A percentile compares a stretch with the other conserved stretches of the same genome.
phyloP scores from a whole-genome alignment of 2,329 filamentous ascomycete species.

The Metarhizium rileyi region DNA sequence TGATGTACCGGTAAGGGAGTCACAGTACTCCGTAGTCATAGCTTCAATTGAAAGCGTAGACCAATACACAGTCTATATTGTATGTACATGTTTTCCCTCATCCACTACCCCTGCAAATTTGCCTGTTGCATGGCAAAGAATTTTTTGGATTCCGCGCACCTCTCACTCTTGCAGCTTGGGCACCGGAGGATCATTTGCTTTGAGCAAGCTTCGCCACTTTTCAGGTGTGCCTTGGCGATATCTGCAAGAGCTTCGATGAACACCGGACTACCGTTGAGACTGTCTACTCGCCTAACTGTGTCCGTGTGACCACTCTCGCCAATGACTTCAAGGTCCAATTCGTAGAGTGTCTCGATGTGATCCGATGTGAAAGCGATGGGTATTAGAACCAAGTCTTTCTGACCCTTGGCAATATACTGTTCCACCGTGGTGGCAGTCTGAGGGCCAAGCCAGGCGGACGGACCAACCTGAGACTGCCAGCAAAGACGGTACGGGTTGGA shows the following conservation, averaged over 20 bases:
- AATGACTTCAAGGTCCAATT: constrained; percentile 91
- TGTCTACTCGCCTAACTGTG: constrained; percentile 81
- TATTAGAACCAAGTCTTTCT: constrained; percentile 83
- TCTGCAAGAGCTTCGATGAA: constrained; percentile 89
- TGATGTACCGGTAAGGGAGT: neutral
- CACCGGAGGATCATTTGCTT: constrained; percentile 84
- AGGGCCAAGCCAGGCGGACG: constrained; percentile 88
- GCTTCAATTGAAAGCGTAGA: neutral
- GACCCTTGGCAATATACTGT: constrained; percentile 80
- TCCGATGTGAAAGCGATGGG: constrained; percentile 98
- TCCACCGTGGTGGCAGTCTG: constrained; percentile 86
- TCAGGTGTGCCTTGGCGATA: constrained; percentile 71
- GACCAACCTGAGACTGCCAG: constrained; percentile 97
- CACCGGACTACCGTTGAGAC: constrained; percentile 78
- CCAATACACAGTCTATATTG: neutral
- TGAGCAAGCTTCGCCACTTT: constrained; percentile 58
- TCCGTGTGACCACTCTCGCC: constrained; percentile 71
- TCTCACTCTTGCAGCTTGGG: constrained; percentile 84
- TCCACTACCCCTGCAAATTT: constrained; percentile 9
- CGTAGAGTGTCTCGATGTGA: constrained; percentile 94
- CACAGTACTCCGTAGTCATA: neutral
- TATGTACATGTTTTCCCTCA: constrained; percentile 3
- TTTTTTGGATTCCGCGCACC: constrained; percentile 68
- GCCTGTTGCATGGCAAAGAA: constrained; percentile 44
- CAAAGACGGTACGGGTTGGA: constrained; percentile 87